A percentile compares a stretch with the other conserved stretches of the same genome.
Conservation (phyloP, 352 stramenopile genomes). For the Poterioochromonas sp. region DNA sequence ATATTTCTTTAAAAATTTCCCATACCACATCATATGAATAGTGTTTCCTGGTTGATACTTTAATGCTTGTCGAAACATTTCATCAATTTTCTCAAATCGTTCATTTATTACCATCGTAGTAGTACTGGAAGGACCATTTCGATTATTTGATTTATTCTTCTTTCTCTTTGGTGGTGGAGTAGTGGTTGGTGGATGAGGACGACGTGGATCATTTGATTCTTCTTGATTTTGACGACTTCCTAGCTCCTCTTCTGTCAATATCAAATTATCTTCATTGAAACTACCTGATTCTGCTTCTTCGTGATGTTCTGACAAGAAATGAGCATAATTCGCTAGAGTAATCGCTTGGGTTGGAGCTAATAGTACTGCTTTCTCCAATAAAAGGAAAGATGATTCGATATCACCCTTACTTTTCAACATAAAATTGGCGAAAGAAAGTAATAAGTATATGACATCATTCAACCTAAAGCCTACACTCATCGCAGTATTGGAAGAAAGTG, state of each 20-base stretch:
- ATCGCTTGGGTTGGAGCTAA: conserved; percentile 13
- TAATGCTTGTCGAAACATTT: conserved; percentile 1
- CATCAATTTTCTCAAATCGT: not conserved
- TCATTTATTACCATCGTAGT: no score
- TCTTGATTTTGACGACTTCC: not conserved
- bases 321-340: not conserved
- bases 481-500: no score
- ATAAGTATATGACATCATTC: not conserved
- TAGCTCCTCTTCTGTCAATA: no score
- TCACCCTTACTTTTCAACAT: conserved; percentile 18
- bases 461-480: not conserved
- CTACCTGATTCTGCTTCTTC: not conserved
- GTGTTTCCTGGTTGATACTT: not conserved
- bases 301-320: conserved; percentile 7
- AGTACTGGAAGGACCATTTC: not conserved
- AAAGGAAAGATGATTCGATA: not conserved
- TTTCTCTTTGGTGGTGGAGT: not conserved
- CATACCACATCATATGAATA: not conserved
- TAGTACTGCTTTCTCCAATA: conserved; percentile 5
- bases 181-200: not conserved
- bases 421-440: conserved; percentile 20
- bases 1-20: not conserved
- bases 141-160: not conserved
- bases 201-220: no score
- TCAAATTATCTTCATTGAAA: no score